A percentile compares a stretch with the other conserved stretches of the same genome.
These are phyloP conservation scores for Puccinia polysora DNA, from an alignment of 1,284 basidiomycete species.

Conservation along the genomic window DNA sequence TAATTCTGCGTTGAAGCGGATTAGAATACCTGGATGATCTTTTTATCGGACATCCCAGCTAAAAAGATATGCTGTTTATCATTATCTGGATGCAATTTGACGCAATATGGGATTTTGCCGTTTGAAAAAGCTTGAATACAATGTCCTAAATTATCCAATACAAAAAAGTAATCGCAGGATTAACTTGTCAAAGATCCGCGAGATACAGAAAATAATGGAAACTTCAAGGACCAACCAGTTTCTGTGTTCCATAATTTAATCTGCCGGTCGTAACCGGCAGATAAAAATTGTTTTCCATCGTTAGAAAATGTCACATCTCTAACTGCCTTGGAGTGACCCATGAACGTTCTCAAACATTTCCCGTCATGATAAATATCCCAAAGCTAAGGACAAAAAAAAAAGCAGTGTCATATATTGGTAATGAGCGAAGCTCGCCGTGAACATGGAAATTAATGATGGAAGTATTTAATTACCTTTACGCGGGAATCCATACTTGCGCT, in stretches of 20 bases:
- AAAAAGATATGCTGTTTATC: constrained; percentile 96
- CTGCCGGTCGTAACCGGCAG: constrained; percentile 88
- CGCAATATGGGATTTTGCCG: constrained; percentile 90
- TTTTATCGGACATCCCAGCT: constrained; percentile 98
- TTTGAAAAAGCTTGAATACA: constrained; percentile 93
- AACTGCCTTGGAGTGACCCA: constrained; percentile 93
- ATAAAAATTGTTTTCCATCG: constrained; percentile 81
- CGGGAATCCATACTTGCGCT: constrained; percentile 98
- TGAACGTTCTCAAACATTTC: constrained; percentile 92
- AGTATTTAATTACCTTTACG: constrained; percentile 91
- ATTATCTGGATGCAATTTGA: constrained; percentile 89
- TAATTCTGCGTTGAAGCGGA: background rate
- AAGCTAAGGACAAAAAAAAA: constrained; percentile 60
- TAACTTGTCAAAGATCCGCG: background rate
- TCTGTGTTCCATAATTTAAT: constrained; percentile 99
- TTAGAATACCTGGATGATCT: constrained; percentile 63
- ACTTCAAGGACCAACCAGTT: constrained; percentile 59
- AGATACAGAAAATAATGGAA: background rate
- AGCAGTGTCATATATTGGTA: no score
- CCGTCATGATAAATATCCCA: constrained; percentile 98
- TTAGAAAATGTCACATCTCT: constrained; percentile 94
- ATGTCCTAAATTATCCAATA: constrained; percentile 58
- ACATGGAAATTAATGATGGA: no score
- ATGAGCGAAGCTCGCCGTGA: background rate
- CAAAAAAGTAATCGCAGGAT: background rate